Conservation (phyloP, 176 grass and related monocot genomes). For the Thinopyrum elongatum region DNA sequence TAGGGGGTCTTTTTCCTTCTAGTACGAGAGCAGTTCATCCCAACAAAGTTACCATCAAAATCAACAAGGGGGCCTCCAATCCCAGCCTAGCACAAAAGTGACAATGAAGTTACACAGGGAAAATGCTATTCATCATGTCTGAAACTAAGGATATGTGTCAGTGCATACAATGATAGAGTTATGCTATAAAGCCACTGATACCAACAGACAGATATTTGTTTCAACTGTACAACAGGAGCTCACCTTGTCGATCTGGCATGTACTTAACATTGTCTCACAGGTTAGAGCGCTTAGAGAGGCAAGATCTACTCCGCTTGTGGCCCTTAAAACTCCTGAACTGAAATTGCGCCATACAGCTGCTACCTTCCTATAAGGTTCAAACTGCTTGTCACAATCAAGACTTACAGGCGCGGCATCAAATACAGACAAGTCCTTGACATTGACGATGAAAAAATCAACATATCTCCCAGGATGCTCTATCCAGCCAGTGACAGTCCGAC, state of each 20-base stretch:
- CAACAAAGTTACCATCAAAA: constrained; percentile 16
- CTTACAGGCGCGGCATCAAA: background rate
- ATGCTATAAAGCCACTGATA: background rate
- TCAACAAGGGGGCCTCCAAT: background rate
- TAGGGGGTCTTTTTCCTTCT: background rate
- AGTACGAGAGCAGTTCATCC: background rate
- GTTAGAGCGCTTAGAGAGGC: background rate
- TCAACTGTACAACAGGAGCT: background rate
- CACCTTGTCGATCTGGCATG: background rate
- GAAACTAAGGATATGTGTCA: background rate
- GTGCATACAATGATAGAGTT: background rate
- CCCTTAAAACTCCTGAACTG: background rate
- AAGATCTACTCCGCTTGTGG: background rate
- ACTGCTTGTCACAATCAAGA: background rate
- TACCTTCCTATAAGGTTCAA: background rate
- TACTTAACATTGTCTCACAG: background rate
- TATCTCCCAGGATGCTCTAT: background rate
- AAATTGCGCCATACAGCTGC: background rate
- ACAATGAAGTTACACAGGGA: background rate
- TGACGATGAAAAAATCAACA: background rate
- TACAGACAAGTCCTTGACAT: background rate
- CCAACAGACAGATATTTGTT: background rate
- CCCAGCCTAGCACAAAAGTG: background rate
- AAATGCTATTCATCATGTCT: background rate
- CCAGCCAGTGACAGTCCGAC: background rate